A percentile compares a stretch with the other conserved stretches of the same genome.
Evolutionary conservation across 495 filamentous ascomycete species (phyloP).

Genomic region (Neurospora sp.): DNA sequence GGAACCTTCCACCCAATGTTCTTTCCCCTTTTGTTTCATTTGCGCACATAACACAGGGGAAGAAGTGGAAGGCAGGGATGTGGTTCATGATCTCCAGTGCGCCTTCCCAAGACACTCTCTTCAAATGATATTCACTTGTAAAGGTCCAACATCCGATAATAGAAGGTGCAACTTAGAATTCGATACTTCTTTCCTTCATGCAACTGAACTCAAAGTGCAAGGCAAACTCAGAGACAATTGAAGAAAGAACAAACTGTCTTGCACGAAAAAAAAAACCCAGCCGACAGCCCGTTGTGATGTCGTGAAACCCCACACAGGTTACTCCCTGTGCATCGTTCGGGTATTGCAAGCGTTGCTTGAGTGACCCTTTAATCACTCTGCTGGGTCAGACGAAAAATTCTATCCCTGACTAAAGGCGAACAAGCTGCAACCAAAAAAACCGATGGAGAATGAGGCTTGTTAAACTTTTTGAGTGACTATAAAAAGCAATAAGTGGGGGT

Average conservation of each 20-base stretch:
- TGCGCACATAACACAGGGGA: not conserved
- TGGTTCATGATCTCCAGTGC: not conserved
- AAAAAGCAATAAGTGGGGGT: not conserved
- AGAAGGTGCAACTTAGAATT: not conserved
- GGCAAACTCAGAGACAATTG: not conserved
- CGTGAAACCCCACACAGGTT: not conserved
- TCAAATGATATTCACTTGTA: not conserved
- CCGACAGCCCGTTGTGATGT: not conserved
- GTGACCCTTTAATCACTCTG: not conserved
- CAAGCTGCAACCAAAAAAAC: not conserved
- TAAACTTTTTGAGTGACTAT: not conserved
- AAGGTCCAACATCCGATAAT: not conserved
- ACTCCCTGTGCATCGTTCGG: not conserved
- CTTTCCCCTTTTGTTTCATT: not conserved
- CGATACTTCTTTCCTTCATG: not conserved
- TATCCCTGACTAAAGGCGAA: not conserved
- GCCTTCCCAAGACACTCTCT: not conserved
- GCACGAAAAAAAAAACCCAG: not conserved
- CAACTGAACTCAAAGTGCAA: not conserved
- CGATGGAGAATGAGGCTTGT: not conserved
- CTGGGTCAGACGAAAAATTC: not conserved
- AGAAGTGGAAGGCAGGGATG: not conserved
- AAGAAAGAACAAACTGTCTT: not conserved
- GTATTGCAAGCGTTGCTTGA: not conserved
- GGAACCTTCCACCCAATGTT: not conserved